Evolutionary conservation across 257 asterid species (phyloP), one percentile per base, ranked within the genome.

Genomic region (Solanum piurae): DNA sequence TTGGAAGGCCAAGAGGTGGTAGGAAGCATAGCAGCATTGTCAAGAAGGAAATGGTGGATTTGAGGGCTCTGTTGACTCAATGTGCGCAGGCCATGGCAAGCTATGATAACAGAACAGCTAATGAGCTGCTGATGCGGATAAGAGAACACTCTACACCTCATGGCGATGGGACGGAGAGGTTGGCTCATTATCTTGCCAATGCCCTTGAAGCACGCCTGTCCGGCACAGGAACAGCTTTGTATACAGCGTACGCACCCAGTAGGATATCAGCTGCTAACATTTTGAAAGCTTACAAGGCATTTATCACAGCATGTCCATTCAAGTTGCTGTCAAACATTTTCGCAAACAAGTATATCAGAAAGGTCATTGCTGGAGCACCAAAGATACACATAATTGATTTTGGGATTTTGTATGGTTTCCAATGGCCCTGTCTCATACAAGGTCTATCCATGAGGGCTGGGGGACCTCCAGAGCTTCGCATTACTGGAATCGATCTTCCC

Each of bases 11-110:
- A 82, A 86, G 86, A 92, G 80, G 90, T 12, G 87, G 90, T 8
- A 86, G 89, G 38, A 49, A 86, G 62, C 87, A 91, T 90, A 85
- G 44, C 69, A 85, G 87, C 87, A 73, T 73, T 84, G 66, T 29
- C 84, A 76, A 66, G 76, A 87, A 27, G 86, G 92, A 91, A 87
- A 89, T 89, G 34, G 92, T 90, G 87, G 93, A 91, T 79, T 80
- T 91, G 88, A 88, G 93, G 40, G 86, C 86, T 55, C 83, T 91
- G 20, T 74, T 91, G 27, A 85, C 86, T 62, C 93, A 91, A 18
- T 91, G 93, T 86, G 93, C 93, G n/a, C 91, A 90, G 87, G 89
- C 91, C 36, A 89, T 91, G 66, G 89, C 92, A 10, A 87, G 86
- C 71, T 88, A 62, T 14, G 93, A 90, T 38, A 77, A 20, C 52